Evolutionary conservation across 345 rosid species (phyloP), one percentile per base, ranked within the genome.

Genomic region (Passiflora organensis): DNA sequence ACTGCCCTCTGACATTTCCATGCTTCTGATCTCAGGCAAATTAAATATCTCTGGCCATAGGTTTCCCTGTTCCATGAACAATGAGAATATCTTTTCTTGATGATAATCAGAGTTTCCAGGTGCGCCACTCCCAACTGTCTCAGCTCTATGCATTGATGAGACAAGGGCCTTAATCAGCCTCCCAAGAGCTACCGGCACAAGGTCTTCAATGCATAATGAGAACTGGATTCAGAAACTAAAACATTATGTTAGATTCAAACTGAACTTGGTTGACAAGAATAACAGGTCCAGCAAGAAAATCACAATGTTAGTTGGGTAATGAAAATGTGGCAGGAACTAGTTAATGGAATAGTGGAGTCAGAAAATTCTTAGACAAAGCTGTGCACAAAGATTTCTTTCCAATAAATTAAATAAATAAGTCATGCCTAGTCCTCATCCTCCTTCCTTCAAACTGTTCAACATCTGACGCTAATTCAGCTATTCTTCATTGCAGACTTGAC

Each of bases 11-110:
- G 95, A 81, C 48, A 76, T 67, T 70, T 80, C 86, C 48, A 83
- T 64, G 67, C 81, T 79, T 62, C 58, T 80, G 59, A 74, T 76
- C 79, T 89, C 96, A 49, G 89, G 81, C 63, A 74, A 73, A 72
- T 69, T 73, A 76, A 89, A 78, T 51, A 89, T 72, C 64, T 89
- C 96, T 12, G 96, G 91, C 96, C 95, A 93, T 48, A 86, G 56
- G 73, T 67, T 81, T 56, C 99, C 99, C 59, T 93, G 99, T 63
- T 93, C 99, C 79, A 86, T 75, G 69, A 93, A 93, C 58, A 93
- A 73, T 36, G 81, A 67, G 76, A 93, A 89, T 67, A 93, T 68
- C 78, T 84, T 89, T 77, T 93, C 99, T 68, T 86, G 75, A 18
- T 74, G 73, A 55, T 72, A 68, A 37, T 84, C 93, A 56, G 78